Percentiles rank a stretch among this genome's conserved stretches.
Evolutionary conservation across 495 filamentous ascomycete species (phyloP).

Genomic region (Penicillium macrosclerotiorum): DNA sequence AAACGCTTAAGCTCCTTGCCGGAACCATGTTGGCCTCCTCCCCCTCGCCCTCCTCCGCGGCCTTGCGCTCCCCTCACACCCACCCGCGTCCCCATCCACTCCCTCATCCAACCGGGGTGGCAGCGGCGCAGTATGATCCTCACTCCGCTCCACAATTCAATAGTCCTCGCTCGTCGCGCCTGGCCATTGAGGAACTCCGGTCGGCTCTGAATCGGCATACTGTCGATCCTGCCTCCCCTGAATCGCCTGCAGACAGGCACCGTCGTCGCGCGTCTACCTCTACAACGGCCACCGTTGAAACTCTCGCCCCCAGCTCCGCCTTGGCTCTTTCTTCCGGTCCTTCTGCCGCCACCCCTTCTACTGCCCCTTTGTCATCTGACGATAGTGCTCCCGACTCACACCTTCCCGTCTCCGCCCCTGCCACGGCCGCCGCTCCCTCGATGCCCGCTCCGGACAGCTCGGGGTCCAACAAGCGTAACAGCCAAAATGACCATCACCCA

Average conservation of each 20-base stretch:
- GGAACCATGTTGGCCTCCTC: slow-evolving; percentile 49
- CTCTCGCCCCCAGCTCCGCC: slow-evolving; percentile 16
- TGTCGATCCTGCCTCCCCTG: slow-evolving; percentile 38
- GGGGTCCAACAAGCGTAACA: slow-evolving; percentile 45
- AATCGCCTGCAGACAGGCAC: slow-evolving; percentile 39
- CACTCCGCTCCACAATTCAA: slow-evolving; percentile 32
- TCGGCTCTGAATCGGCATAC: slow-evolving; percentile 45
- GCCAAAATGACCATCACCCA: slow-evolving; percentile 30
- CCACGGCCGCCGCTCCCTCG: slow-evolving; percentile 28
- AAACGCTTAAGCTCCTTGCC: slow-evolving; percentile 2
- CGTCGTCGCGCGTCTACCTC: slow-evolving; percentile 46
- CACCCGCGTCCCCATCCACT: slow-evolving; percentile 23
- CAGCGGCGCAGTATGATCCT: slow-evolving; percentile 33
- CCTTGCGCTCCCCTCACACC: slow-evolving; percentile 34
- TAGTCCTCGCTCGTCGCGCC: slow-evolving; percentile 39
- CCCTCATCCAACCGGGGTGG: slow-evolving; percentile 7
- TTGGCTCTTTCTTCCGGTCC: slow-evolving; percentile 20
- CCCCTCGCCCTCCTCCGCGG: slow-evolving; percentile 42
- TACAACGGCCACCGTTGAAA: slow-evolving; percentile 20
- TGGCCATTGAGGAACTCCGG: slow-evolving; percentile 50
- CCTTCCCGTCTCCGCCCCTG: slow-evolving; percentile 19
- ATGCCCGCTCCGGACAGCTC: slow-evolving; percentile 36
- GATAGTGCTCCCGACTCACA: too few relatives aligned
- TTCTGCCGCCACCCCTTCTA: slow-evolving; percentile 18
- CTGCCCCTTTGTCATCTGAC: slow-evolving; percentile 20